Evolutionary conservation across 2,329 filamentous ascomycete genomes (phyloP), one percentile per base, ranked within the genome.

Genomic region (Alternaria triticina): DNA sequence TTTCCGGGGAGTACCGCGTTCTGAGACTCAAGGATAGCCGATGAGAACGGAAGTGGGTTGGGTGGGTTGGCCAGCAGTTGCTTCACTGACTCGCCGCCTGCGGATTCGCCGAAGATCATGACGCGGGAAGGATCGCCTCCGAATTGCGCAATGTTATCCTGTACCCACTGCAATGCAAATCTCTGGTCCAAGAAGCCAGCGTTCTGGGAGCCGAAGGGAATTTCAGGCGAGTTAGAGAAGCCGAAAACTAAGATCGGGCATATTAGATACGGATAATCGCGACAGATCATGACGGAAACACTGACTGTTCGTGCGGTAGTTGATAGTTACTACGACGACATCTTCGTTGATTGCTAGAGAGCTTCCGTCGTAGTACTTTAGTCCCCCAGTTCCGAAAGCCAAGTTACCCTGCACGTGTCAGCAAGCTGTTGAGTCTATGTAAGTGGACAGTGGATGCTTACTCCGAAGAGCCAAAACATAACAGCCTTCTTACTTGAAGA

Each of bases 111-210:
- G 47, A 75, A 75, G 6, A 87, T 79, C 0, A 85, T 87, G 30
- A 87, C 84, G 28, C 83, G 49, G 1, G 4, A 27, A 12, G 57
- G 57, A n/a, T 59, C 49, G 6, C 49, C 49, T 0, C 83, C 83
- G 54, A 87, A 86, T 1, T 79, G 73, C 3, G 66, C 65, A 47
- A 86, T 82, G 60, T 85, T 83, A 28, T 82, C 79, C 54, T 81
- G 78, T 4, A 84, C 85, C 86, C 86, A 87, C 66, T 87, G 83
- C 3, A 87, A 74, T 2, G 84, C 86, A 5, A 82, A 66, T 20
- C 85, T 77, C 63, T 87, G 85, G 59, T 87, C 86, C 79, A 84
- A 85, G 67, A 87, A 84, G 2, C 85, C 86, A 36, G 83, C 78
- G 59, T 87, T 87, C 11, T 70, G 67, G 3, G 59, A 64, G 17